These are phyloP conservation scores for Rhizopus microsporus DNA, from an alignment of 371 early-diverging fungal genomes.

Conservation along the genomic window DNA sequence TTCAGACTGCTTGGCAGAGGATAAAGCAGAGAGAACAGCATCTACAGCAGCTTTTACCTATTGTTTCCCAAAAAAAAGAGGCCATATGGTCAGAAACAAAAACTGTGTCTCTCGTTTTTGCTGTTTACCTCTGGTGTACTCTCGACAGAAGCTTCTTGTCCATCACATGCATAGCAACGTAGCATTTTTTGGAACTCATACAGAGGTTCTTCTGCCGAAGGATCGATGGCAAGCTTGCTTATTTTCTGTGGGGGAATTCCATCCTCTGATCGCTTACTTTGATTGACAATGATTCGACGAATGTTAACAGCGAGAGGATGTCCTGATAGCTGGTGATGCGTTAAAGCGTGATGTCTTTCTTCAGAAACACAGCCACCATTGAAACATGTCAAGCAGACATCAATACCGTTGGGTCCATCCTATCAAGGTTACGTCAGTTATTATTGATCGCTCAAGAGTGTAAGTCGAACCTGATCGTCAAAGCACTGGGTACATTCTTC, in stretches of 20 bases:
- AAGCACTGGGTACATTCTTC: slow-evolving; percentile 97
- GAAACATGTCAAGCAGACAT: slow-evolving; percentile 93
- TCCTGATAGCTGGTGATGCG: slow-evolving; percentile 67
- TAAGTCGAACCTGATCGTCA: slow-evolving; percentile 70
- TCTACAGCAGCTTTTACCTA: slow-evolving; percentile 63
- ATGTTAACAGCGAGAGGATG: slow-evolving; percentile 89
- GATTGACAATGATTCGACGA: slow-evolving; percentile 57
- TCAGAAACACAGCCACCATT: slow-evolving; percentile 82
- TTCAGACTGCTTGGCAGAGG: slow-evolving; percentile 84
- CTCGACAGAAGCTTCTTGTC: slow-evolving; percentile 36
- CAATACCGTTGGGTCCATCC: slow-evolving; percentile 76
- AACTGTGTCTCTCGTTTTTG: not conserved
- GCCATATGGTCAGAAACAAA: not conserved
- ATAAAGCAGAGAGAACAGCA: slow-evolving; percentile 72
- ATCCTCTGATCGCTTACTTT: slow-evolving; percentile 35
- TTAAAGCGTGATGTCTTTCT: slow-evolving; percentile 69
- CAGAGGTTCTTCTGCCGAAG: slow-evolving; percentile 66
- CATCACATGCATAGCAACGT: slow-evolving; percentile 73
- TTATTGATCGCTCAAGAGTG: not conserved
- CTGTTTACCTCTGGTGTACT: slow-evolving; percentile 31
- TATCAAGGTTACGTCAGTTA: slow-evolving; percentile 20
- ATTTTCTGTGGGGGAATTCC: slow-evolving; percentile 75
- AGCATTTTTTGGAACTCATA: slow-evolving; percentile 71
- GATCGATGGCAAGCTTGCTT: slow-evolving; percentile 85
- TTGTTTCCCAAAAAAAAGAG: not conserved